A percentile compares a stretch with the other conserved stretches of the same genome.
Conservation (phyloP, 2,329 filamentous ascomycete genomes). For the Trichophyton mentagrophytes region DNA sequence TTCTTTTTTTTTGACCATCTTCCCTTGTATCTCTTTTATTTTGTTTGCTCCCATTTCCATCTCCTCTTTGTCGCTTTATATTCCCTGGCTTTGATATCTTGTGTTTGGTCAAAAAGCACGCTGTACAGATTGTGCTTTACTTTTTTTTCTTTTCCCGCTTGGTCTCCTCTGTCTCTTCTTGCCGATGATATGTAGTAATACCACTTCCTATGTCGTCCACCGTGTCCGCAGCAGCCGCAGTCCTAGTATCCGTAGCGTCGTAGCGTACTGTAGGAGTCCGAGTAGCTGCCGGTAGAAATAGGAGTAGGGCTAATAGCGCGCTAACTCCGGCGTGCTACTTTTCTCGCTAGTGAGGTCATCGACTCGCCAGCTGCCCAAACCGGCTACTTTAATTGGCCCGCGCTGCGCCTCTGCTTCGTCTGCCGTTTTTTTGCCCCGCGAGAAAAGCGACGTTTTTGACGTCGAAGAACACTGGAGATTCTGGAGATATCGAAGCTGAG, state of each 20-base stretch:
- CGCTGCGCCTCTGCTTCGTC: not conserved
- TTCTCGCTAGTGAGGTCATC: not conserved
- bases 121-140: not conserved
- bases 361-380: not conserved
- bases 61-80: too few relatives aligned
- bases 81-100: too few relatives aligned
- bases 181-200: not conserved
- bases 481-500: not conserved
- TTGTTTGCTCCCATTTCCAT: not conserved
- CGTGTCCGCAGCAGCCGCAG: too few relatives aligned
- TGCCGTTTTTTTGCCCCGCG: not conserved
- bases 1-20: not conserved
- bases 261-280: too few relatives aligned
- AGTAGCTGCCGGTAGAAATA: not conserved
- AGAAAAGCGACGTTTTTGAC: not conserved
- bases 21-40: not conserved
- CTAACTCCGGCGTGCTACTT: not conserved
- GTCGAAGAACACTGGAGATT: not conserved
- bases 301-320: not conserved
- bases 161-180: not conserved
- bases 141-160: not conserved
- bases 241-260: too few relatives aligned
- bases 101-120: not conserved
- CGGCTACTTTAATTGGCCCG: not conserved
- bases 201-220: not conserved